Percentiles rank a stretch among this genome's conserved stretches.
Evolutionary conservation across 768 basidiomycete genomes (phyloP).

Genomic region (Leccinum olivaceopallidum): DNA sequence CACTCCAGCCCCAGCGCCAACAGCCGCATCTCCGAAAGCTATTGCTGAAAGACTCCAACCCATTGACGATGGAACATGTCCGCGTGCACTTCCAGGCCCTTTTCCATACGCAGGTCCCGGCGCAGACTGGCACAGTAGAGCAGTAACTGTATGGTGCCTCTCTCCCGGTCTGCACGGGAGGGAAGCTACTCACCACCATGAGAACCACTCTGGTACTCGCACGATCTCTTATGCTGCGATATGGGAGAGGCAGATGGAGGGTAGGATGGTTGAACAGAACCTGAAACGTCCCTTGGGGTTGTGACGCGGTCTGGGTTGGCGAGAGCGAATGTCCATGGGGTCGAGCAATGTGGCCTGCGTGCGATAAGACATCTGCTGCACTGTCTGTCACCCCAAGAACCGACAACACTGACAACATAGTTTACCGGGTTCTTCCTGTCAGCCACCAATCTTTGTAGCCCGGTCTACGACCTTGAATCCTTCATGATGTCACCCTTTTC

Average conservation of each 20-base stretch:
- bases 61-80: conserved; percentile 14
- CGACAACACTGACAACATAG: conserved; percentile 75
- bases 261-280: conserved; percentile 15
- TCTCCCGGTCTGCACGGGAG: conserved; percentile 4
- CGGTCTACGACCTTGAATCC: conserved; percentile 74
- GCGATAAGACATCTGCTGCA: conserved; percentile 13
- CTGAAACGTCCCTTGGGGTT: conserved; percentile 21
- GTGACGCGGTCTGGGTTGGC: conserved; percentile 14
- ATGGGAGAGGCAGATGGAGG: conserved; percentile 2
- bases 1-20: conserved; percentile 21
- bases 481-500: conserved; percentile 89
- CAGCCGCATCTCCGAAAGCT: conserved; percentile 32
- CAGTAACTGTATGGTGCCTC: conserved; percentile 21
- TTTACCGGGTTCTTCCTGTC: conserved; percentile 91
- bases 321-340: conserved; percentile 16
- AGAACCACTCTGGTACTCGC: conserved; percentile 21
- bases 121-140: conserved; percentile 15
- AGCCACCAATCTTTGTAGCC: conserved; percentile 96
- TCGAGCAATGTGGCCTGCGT: conserved; percentile 12
- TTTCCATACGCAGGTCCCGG: conserved; percentile 18
- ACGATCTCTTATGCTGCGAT: conserved; percentile 19
- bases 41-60: conserved; percentile 26
- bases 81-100: conserved; percentile 23
- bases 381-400: conserved; percentile 70
- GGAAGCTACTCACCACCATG: background rate